Conservation (phyloP, 2,329 filamentous ascomycete genomes). For the Alternaria infectoria region DNA sequence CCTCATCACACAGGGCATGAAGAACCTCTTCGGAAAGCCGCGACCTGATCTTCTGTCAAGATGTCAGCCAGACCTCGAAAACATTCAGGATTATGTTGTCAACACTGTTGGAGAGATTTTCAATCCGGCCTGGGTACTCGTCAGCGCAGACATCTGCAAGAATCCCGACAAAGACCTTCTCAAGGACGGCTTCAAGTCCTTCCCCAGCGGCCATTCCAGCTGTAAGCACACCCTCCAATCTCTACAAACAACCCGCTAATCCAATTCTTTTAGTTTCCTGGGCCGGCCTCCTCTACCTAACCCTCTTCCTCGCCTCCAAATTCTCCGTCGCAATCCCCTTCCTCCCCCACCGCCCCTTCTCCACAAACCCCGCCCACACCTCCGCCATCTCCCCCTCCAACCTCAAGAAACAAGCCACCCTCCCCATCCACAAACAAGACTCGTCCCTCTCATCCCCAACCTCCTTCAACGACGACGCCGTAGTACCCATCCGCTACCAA, state of each 20-base stretch:
- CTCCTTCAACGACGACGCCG: conserved; percentile 35
- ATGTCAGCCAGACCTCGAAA: conserved; percentile 71
- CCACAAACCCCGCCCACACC: conserved; percentile 57
- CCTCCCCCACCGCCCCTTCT: conserved; percentile 59
- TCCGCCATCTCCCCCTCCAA: conserved; percentile 51
- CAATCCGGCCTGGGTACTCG: conserved; percentile 68
- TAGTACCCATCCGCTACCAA: conserved; percentile 68
- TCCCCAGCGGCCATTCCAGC: conserved; percentile 78
- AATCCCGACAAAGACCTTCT: conserved; percentile 67
- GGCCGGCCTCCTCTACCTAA: conserved; percentile 82
- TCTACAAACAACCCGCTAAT: not conserved
- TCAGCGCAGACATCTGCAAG: conserved; percentile 77
- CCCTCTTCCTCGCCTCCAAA: conserved; percentile 85
- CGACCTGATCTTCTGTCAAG: conserved; percentile 70
- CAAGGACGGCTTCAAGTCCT: conserved; percentile 84
- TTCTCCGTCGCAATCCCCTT: conserved; percentile 77
- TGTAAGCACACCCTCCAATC: conserved; percentile 51
- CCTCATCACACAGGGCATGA: conserved; percentile 84
- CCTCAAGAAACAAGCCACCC: conserved; percentile 26
- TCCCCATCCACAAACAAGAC: conserved; percentile 37
- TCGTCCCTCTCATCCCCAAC: conserved; percentile 23
- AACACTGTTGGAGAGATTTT: conserved; percentile 37
- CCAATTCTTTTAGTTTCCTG: conserved; percentile 62
- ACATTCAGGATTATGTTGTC: no score
- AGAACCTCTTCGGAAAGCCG: conserved; percentile 72